Evolutionary conservation across 257 asterid species (phyloP).

Genomic region (Rhazya stricta): DNA sequence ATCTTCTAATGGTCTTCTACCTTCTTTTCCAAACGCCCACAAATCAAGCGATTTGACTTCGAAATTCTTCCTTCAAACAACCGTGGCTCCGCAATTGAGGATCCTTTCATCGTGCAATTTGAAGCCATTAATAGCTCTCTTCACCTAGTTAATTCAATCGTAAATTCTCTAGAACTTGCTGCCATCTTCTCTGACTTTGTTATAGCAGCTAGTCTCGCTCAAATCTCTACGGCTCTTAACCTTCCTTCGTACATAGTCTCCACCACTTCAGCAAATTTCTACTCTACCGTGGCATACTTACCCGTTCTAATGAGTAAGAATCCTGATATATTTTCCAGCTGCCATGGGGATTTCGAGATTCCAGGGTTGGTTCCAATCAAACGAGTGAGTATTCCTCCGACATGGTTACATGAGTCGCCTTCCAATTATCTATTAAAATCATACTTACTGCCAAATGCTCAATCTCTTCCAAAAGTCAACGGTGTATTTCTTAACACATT

Average conservation of each 20-base stretch:
- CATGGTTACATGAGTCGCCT: constrained; percentile 29
- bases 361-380: constrained; percentile 27
- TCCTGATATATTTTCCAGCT: constrained; percentile 15
- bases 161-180: constrained; percentile 19
- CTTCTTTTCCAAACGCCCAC: constrained; percentile 24
- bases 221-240: constrained; percentile 19
- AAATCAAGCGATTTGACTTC: constrained; percentile 28
- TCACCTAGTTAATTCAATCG: constrained; percentile 16
- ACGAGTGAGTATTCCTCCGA: constrained; percentile 25
- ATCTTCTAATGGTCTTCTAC: constrained; percentile 9
- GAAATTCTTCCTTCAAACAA: constrained; percentile 3
- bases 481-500: constrained; percentile 40
- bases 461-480: constrained; percentile 27
- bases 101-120: constrained; percentile 27
- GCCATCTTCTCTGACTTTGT: constrained; percentile 35
- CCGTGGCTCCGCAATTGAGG: constrained; percentile 6
- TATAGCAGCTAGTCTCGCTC: constrained; percentile 23
- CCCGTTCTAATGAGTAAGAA: constrained; percentile 22
- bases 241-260: constrained; percentile 27
- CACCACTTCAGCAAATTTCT: constrained; percentile 38
- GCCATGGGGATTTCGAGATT: constrained; percentile 11
- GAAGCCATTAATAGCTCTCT: constrained; percentile 21
- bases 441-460: constrained; percentile 34
- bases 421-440: constrained; percentile 24
- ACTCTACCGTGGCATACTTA: constrained; percentile 20